These are phyloP conservation scores for Saturnispora quitensis DNA, from an alignment of 805 yeast species.

Conservation along the genomic window DNA sequence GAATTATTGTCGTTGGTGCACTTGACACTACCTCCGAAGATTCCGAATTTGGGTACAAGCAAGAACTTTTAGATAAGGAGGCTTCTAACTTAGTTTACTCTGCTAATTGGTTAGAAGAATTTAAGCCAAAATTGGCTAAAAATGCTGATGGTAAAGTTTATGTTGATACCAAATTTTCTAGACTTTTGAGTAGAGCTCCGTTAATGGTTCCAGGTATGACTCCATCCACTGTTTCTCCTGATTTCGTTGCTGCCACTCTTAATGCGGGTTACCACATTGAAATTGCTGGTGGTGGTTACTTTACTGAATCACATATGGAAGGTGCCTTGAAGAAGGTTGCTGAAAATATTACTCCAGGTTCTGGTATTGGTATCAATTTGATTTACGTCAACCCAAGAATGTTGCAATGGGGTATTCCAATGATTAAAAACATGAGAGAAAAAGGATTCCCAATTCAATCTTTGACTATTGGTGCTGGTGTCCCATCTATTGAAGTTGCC, in stretches of 20 bases:
- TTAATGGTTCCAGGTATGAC: constrained; percentile 99
- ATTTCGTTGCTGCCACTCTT: constrained; percentile 86
- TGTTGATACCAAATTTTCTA: constrained; percentile 91
- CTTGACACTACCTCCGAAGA: constrained; percentile 57
- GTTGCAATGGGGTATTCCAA: constrained; percentile 98
- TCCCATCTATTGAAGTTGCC: constrained; percentile 95
- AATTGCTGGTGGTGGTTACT: constrained; percentile 99
- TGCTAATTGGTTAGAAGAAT: constrained; percentile 84
- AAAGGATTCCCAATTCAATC: constrained; percentile 95
- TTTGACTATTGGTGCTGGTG: constrained; percentile 98
- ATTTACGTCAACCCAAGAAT: constrained; percentile 95
- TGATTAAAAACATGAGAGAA: constrained; percentile 79
- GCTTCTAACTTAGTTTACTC: constrained; percentile 65
- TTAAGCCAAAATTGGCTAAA: constrained; percentile 75
- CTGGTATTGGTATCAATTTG: constrained; percentile 84
- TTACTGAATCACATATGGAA: constrained; percentile 60
- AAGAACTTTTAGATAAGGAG: constrained; percentile 78
- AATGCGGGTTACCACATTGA: constrained; percentile 97
- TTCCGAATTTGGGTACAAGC: constrained; percentile 91
- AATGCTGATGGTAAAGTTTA: constrained; percentile 63
- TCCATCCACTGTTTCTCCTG: constrained; percentile 93
- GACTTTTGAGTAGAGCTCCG: constrained; percentile 90
- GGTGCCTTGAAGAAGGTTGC: constrained; percentile 70
- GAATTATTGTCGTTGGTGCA: constrained; percentile 90
- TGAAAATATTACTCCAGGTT: constrained; percentile 65